Evolutionary conservation across 257 asterid species (phyloP).

Genomic region (Penstemon eatonii): DNA sequence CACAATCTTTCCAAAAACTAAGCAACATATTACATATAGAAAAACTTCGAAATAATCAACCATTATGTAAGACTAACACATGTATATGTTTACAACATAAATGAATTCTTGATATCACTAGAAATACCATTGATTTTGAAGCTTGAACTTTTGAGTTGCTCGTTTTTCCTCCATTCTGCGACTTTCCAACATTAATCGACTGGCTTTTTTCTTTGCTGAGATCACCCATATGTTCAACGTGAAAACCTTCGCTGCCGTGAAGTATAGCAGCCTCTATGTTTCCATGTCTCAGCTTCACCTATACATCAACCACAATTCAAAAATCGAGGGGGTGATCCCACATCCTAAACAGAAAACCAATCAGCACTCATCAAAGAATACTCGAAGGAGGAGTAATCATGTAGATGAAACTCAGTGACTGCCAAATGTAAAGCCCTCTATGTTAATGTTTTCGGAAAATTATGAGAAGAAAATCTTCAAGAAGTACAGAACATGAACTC

Average conservation of each 20-base stretch:
- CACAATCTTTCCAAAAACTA: neutral
- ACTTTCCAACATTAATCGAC: conserved; percentile 38
- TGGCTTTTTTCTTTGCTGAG: conserved; percentile 33
- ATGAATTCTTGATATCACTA: neutral
- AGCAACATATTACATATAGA: neutral
- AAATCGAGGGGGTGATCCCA: conserved; percentile 2
- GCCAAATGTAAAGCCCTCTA: neutral
- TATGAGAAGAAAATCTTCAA: neutral
- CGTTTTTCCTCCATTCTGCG: conserved; percentile 39
- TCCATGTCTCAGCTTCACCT: conserved; percentile 6
- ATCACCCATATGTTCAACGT: conserved; percentile 47
- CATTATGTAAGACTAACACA: neutral
- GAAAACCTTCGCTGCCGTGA: conserved; percentile 9
- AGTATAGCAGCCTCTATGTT: neutral
- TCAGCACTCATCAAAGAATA: conserved; percentile 5
- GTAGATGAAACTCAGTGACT: neutral
- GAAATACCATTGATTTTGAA: conserved; percentile 44
- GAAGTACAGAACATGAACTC: conserved; percentile 12
- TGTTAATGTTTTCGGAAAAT: neutral
- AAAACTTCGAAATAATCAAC: neutral
- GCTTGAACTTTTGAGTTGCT: conserved; percentile 45
- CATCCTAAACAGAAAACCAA: conserved; percentile 23
- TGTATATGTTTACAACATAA: too few relatives aligned
- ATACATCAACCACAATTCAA: neutral
- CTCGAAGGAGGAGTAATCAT: neutral